Percentiles rank a stretch among this genome's conserved stretches.
These are phyloP conservation scores for Xerocomellus intermedius DNA, from an alignment of 768 basidiomycete genomes.

Conservation along the genomic window DNA sequence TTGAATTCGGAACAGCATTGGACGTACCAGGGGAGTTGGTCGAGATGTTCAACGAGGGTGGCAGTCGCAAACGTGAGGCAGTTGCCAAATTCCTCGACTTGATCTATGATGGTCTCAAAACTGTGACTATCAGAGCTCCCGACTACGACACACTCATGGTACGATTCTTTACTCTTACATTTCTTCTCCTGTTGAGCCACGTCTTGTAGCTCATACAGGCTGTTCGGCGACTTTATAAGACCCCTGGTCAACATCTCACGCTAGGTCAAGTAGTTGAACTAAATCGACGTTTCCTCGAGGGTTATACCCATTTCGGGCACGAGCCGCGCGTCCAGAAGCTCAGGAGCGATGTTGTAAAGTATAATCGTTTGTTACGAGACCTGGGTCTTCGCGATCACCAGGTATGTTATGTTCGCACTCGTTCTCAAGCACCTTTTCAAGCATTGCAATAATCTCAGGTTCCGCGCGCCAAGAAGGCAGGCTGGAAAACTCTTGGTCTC, in stretches of 20 bases:
- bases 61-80: slow-evolving; percentile 84
- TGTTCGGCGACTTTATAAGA: slow-evolving; percentile 87
- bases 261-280: slow-evolving; percentile 95
- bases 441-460: slow-evolving; percentile 47
- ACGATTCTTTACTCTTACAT: slow-evolving; percentile 22
- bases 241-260: slow-evolving; percentile 90
- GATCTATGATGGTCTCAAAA: slow-evolving; percentile 91
- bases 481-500: slow-evolving; percentile 84
- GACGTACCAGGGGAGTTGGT: slow-evolving; percentile 90
- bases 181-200: slow-evolving; percentile 1
- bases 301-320: slow-evolving; percentile 89
- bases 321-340: slow-evolving; percentile 86
- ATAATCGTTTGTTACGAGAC: slow-evolving; percentile 85
- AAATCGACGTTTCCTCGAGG: slow-evolving; percentile 89
- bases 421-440: slow-evolving; percentile 1
- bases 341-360: slow-evolving; percentile 76
- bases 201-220: slow-evolving; percentile 84
- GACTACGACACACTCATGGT: slow-evolving; percentile 99
- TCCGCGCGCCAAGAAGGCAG: slow-evolving; percentile 79
- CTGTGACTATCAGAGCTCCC: slow-evolving; percentile 92
- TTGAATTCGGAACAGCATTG: slow-evolving; percentile 91
- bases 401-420: slow-evolving; percentile 37
- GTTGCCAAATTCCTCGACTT: slow-evolving; percentile 86
- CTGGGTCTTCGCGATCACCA: slow-evolving; percentile 94
- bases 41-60: slow-evolving; percentile 89